A percentile compares a stretch with the other conserved stretches of the same genome.
Evolutionary conservation across 2,329 filamentous ascomycete species (phyloP).

Genomic region (Colletotrichum sp.): DNA sequence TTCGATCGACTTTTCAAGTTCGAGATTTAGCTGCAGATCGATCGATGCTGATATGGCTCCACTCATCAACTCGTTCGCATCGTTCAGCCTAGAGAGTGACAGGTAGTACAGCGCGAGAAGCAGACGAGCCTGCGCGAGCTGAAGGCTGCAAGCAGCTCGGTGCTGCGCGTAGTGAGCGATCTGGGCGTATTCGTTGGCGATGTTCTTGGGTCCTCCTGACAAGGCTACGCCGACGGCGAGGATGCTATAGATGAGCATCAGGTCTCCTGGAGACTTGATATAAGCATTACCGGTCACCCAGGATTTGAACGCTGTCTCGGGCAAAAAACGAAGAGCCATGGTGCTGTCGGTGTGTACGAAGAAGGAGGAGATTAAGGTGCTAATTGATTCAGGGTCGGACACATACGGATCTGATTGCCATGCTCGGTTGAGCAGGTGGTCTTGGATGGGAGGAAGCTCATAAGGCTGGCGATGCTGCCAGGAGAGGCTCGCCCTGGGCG

Average conservation of each 20-base stretch:
- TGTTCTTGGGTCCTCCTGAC: conserved; percentile 39
- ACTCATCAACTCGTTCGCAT: conserved; percentile 69
- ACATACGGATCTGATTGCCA: conserved; percentile 58
- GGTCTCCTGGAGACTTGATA: conserved; percentile 44
- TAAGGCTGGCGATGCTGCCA: conserved; percentile 39
- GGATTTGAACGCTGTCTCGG: conserved; percentile 41
- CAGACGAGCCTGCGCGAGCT: conserved; percentile 71
- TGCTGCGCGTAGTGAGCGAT: conserved; percentile 62
- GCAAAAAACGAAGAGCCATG: conserved; percentile 46
- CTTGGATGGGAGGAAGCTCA: conserved; percentile 53
- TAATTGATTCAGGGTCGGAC: conserved; percentile 44
- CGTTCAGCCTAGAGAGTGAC: conserved; percentile 60
- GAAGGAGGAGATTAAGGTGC: conserved; percentile 43
- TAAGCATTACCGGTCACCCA: conserved; percentile 40
- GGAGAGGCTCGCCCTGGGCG: conserved; percentile 36
- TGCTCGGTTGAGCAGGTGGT: conserved; percentile 51
- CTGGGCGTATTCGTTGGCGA: conserved; percentile 45
- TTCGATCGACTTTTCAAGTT: conserved; percentile 55
- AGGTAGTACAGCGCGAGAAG: conserved; percentile 71
- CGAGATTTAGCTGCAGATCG: conserved; percentile 67
- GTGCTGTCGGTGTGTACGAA: conserved; percentile 46
- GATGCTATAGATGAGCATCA: conserved; percentile 51
- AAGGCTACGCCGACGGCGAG: conserved; percentile 43
- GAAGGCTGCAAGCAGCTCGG: conserved; percentile 44
- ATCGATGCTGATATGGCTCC: conserved; percentile 64